Percentiles rank a stretch among this genome's conserved stretches.
Evolutionary conservation across 306 rosid genomes (phyloP).

Genomic region (Cicer chorassanicum): DNA sequence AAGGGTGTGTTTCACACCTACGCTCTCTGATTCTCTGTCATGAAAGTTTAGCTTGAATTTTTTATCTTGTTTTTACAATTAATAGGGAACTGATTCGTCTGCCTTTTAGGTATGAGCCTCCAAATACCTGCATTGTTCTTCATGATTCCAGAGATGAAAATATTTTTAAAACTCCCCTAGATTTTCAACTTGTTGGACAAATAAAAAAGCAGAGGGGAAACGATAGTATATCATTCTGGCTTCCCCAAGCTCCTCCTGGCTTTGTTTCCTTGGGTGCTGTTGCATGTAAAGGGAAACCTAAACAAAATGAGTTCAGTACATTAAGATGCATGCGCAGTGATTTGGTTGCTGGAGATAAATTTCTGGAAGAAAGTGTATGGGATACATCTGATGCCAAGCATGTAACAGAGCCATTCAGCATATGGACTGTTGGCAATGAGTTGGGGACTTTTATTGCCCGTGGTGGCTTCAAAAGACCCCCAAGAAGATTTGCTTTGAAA

Average conservation of each 20-base stretch:
- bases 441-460: slow-evolving; percentile 86
- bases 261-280: slow-evolving; percentile 91
- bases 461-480: slow-evolving; percentile 87
- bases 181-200: slow-evolving; percentile 83
- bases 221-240: slow-evolving; percentile 85
- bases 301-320: slow-evolving; percentile 67
- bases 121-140: slow-evolving; percentile 83
- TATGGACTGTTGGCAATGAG: slow-evolving; percentile 89
- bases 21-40: slow-evolving; percentile 28
- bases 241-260: slow-evolving; percentile 95
- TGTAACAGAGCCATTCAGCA: slow-evolving; percentile 67
- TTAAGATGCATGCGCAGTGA: slow-evolving; percentile 90
- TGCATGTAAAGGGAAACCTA: slow-evolving; percentile 83
- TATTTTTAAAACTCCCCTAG: slow-evolving; percentile 73
- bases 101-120: slow-evolving; percentile 83
- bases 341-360: slow-evolving; percentile 80
- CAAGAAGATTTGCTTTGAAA: slow-evolving; percentile 88
- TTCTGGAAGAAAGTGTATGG: slow-evolving; percentile 91
- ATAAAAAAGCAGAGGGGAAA: slow-evolving; percentile 88
- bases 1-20: slow-evolving; percentile 59
- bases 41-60: slow-evolving; percentile 18
- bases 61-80: slow-evolving; percentile 31
- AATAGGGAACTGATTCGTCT: slow-evolving; percentile 27
- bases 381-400: slow-evolving; percentile 77
- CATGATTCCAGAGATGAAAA: slow-evolving; percentile 71